Evolutionary conservation across 108 stramenopile genomes (phyloP), one percentile per base, ranked within the genome.

Genomic region (Fragilaria crotonensis): DNA sequence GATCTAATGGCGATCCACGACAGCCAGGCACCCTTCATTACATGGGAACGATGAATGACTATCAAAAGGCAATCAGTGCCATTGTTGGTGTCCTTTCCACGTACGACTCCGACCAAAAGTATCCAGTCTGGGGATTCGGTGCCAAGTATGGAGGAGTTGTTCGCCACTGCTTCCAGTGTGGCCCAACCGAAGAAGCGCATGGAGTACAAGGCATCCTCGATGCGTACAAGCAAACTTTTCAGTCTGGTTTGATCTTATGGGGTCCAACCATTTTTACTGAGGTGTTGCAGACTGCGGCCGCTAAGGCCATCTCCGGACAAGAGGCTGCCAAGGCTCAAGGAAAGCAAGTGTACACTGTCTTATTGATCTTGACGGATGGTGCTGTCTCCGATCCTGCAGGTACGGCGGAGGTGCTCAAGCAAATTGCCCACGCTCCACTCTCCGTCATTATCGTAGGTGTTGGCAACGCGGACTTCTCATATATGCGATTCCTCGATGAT

Each of bases 301-400:
- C 65, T 7, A 64, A 66, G 17, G 83, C 87, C 3, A 49, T 57
- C 26, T 55, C 54, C 4, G 29, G 64, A 2, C 66, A 70, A 51
- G 59, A 75, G 33, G 59, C 45, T 5, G 78, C 76, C 1, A 25
- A 53, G 27, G 28, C 23, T 44, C 25, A 21, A 9, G 68, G 64
- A 5, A 32, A 45, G 27, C 77, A 78, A 59, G 30, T 66, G 64
- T 94, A 96, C 62, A 79, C 79, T 4, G 72, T 96, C 36, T 77
- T 96, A 0, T 59, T 96, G 47, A 88, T 96, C 29, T 60, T 96
- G 45, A 94, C 95, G 0, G 95, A 95, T 53, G 95, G 95, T 36
- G 73, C 75, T 50, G 89, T 95, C 26, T 67, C 74, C n/a, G 92
- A 95, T 64, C 70, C 87, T 49, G 60, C 79, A 25, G 83, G 74